Conservation (phyloP, 768 basidiomycete genomes). For the Goffeauzyma gilvescens region DNA sequence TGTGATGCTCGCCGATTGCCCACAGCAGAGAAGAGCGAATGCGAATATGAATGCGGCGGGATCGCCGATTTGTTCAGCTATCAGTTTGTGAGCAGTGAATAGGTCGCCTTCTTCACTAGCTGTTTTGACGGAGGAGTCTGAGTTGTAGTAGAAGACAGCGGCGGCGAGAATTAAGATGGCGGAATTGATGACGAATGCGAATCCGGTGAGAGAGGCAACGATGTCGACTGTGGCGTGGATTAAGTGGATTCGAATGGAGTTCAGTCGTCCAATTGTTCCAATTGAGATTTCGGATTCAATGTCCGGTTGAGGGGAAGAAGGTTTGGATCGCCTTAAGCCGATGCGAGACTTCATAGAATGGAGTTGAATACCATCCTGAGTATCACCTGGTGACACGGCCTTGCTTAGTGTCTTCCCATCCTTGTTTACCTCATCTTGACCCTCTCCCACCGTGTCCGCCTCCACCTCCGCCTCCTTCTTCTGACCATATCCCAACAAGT, state of each 20-base stretch:
- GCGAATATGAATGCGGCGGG: constrained; percentile 73
- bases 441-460: background rate
- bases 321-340: too few relatives aligned
- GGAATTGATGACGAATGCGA: constrained; percentile 76
- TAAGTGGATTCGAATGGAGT: constrained; percentile 1
- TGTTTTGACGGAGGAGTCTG: constrained; percentile 33
- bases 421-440: too few relatives aligned
- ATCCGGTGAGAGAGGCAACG: constrained; percentile 46
- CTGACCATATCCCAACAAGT: background rate
- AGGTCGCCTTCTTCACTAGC: constrained; percentile 45
- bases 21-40: constrained; percentile 60
- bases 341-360: too few relatives aligned
- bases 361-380: too few relatives aligned
- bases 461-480: background rate
- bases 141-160: constrained; percentile 55
- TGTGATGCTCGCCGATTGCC: constrained; percentile 75
- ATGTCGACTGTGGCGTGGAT: constrained; percentile 43
- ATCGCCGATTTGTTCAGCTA: constrained; percentile 47
- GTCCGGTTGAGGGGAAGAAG: too few relatives aligned
- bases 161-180: constrained; percentile 58
- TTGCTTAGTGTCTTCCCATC: too few relatives aligned
- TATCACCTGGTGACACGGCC: too few relatives aligned
- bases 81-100: constrained; percentile 64
- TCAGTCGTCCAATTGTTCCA: background rate
- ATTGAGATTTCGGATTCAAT: too few relatives aligned